These are phyloP conservation scores for Medicago lupulina DNA, from an alignment of 306 rosid genomes.

Conservation along the genomic window DNA sequence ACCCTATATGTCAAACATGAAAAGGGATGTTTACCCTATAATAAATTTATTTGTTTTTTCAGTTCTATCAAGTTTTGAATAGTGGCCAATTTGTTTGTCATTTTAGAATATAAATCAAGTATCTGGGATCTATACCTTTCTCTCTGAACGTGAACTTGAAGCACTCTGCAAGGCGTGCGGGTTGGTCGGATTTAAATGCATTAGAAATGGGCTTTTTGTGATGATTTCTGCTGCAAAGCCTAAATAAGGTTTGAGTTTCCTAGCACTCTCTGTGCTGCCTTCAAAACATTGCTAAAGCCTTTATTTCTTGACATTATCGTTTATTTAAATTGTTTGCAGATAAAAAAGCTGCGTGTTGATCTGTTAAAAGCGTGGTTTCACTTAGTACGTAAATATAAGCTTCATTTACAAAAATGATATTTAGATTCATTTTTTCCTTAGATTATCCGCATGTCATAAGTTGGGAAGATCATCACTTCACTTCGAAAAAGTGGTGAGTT, in stretches of 20 bases:
- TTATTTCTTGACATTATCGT: constrained; percentile 7
- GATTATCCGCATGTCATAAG: constrained; percentile 15
- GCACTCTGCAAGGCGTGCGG: constrained; percentile 85
- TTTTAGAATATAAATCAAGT: constrained; percentile 56
- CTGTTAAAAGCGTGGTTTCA: constrained; percentile 15
- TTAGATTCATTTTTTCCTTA: constrained; percentile 1
- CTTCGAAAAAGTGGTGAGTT: neutral
- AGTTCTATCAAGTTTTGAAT: constrained; percentile 33
- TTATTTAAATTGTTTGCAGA: neutral
- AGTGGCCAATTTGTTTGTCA: constrained; percentile 33
- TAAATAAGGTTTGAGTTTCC: constrained; percentile 44
- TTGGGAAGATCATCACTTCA: neutral
- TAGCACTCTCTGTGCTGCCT: constrained; percentile 34
- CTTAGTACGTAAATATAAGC: neutral
- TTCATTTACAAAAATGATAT: constrained; percentile 18
- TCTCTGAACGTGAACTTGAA: constrained; percentile 77
- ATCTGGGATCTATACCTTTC: constrained; percentile 57
- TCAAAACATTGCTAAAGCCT: constrained; percentile 17
- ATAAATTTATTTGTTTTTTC: neutral
- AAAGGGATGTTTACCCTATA: constrained; percentile 5
- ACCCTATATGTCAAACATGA: neutral
- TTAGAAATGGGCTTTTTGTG: constrained; percentile 75
- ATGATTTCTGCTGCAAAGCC: constrained; percentile 89
- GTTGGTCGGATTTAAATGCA: constrained; percentile 58
- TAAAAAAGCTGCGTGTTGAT: constrained; percentile 2